phyloP scores from a whole-genome alignment of 2,329 filamentous ascomycete genomes.

The Colletotrichum ledebouriae region DNA sequence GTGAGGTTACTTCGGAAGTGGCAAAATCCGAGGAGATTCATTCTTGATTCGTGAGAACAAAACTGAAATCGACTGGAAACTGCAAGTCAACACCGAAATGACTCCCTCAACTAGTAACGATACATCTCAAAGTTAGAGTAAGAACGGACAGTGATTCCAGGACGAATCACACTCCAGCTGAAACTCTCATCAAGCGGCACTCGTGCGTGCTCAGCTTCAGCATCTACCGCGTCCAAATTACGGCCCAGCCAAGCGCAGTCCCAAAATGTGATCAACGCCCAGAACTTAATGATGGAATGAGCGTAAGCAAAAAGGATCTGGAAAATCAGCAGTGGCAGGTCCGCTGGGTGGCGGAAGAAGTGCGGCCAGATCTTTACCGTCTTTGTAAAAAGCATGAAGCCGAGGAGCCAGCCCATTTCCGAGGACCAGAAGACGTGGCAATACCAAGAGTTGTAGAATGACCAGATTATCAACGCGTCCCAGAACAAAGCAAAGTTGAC shows the following conservation, averaged over 20 bases:
- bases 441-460: conserved; percentile 40
- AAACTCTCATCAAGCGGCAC: conserved; percentile 3
- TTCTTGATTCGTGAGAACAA: not conserved
- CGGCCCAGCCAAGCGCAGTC: conserved; percentile 59
- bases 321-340: conserved; percentile 63
- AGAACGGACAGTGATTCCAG: not conserved
- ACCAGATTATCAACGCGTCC: conserved; percentile 59
- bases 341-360: conserved; percentile 63
- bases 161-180: not conserved
- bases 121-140: not conserved
- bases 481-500: conserved; percentile 69
- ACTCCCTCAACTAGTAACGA: not conserved
- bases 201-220: conserved; percentile 9
- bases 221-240: conserved; percentile 48
- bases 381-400: conserved; percentile 70
- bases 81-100: not conserved
- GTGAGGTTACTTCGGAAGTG: too few relatives aligned
- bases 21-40: too few relatives aligned
- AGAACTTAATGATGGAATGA: conserved; percentile 70
- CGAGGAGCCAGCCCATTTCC: conserved; percentile 38
- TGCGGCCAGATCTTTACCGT: conserved; percentile 68
- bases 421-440: not conserved
- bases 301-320: conserved; percentile 69
- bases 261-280: conserved; percentile 66
- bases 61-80: not conserved